Conservation (phyloP, 495 filamentous ascomycete genomes). For the Pyrenopolyporus hunteri region DNA sequence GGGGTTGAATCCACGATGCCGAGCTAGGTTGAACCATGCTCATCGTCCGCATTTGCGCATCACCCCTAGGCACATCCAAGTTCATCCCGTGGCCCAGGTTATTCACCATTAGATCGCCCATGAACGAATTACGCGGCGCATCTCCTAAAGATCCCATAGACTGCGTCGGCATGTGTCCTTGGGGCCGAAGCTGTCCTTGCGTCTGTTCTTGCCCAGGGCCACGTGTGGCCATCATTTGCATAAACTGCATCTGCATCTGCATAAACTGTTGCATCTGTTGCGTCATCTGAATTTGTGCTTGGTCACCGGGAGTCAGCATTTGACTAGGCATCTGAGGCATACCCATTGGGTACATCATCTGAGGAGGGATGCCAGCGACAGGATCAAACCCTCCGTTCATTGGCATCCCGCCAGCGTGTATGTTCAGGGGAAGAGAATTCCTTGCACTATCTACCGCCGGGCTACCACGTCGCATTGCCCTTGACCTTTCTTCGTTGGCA, state of each 20-base stretch:
- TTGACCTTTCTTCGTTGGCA: constrained; percentile 77
- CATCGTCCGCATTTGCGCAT: constrained; percentile 64
- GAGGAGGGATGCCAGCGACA: constrained; percentile 51
- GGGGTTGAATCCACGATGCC: constrained; percentile 56
- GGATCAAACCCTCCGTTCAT: constrained; percentile 52
- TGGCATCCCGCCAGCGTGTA: constrained; percentile 39
- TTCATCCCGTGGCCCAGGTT: constrained; percentile 36
- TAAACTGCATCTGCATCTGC: constrained; percentile 94
- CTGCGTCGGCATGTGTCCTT: constrained; percentile 44
- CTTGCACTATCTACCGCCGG: constrained; percentile 61
- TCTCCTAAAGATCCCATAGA: constrained; percentile 46
- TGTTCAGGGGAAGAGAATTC: constrained; percentile 20
- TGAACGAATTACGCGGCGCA: constrained; percentile 52
- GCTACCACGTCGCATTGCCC: constrained; percentile 78
- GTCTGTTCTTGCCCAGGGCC: constrained; percentile 36
- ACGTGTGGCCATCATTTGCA: constrained; percentile 71
- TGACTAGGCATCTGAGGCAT: constrained; percentile 47
- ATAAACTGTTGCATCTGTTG: constrained; percentile 90
- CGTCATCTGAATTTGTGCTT: constrained; percentile 80
- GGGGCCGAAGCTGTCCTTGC: constrained; percentile 40
- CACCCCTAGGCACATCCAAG: constrained; percentile 44
- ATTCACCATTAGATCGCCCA: constrained; percentile 47
- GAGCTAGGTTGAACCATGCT: constrained; percentile 80
- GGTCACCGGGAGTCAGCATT: constrained; percentile 67
- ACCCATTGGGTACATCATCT: constrained; percentile 57